These are phyloP conservation scores for Cynara cardunculus DNA, from an alignment of 129 eudicot species.

Conservation along the genomic window DNA sequence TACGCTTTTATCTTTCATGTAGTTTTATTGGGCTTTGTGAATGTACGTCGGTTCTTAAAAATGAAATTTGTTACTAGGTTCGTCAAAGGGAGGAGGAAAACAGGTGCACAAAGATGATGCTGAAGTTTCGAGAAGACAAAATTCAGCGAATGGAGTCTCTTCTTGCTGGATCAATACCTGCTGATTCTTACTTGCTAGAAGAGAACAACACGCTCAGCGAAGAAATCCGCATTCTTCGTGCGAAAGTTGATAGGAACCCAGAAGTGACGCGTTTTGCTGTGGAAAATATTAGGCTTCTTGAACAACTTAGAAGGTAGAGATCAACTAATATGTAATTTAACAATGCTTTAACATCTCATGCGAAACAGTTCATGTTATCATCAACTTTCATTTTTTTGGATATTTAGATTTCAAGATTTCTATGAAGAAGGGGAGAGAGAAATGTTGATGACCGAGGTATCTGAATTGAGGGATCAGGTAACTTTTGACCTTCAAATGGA, in stretches of 20 bases:
- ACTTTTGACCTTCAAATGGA: background rate
- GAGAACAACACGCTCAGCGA: slow-evolving; percentile 65
- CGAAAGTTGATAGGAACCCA: slow-evolving; percentile 75
- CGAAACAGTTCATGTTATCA: background rate
- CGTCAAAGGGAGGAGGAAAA: slow-evolving; percentile 89
- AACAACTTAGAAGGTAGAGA: slow-evolving; percentile 65
- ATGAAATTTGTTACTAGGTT: slow-evolving; percentile 41
- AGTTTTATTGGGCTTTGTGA: background rate
- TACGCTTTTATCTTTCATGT: slow-evolving; percentile 5
- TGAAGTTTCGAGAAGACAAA: slow-evolving; percentile 83
- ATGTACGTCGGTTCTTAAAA: background rate
- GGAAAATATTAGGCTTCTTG: slow-evolving; percentile 82
- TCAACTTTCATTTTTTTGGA: slow-evolving; percentile 5
- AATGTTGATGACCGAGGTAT: slow-evolving; percentile 63
- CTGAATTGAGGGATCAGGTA: slow-evolving; percentile 84
- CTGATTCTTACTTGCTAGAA: slow-evolving; percentile 56
- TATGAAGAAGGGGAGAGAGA: slow-evolving; percentile 95
- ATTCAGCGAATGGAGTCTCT: slow-evolving; percentile 76
- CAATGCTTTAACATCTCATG: background rate
- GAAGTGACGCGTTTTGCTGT: slow-evolving; percentile 92
- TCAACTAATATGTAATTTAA: background rate
- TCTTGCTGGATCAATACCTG: slow-evolving; percentile 47
- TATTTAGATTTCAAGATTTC: slow-evolving; percentile 63
- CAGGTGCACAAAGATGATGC: slow-evolving; percentile 80
- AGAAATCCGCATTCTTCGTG: slow-evolving; percentile 61